Conservation (phyloP, 2,329 filamentous ascomycete genomes). For the Aureobasidium leucospermi region DNA sequence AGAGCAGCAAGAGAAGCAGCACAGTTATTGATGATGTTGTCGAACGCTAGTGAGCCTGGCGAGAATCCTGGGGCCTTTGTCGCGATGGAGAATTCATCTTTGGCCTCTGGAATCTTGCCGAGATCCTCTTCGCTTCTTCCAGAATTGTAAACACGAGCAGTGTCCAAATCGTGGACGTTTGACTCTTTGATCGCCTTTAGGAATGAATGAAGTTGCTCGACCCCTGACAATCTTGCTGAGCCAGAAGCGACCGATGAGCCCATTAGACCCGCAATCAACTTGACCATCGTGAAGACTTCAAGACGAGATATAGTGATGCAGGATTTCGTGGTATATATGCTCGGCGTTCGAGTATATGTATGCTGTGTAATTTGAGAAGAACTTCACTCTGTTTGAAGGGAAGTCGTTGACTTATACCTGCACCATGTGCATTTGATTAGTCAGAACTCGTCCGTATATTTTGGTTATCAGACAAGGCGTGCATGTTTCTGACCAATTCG, state of each 20-base stretch:
- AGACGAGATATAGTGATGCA: no score
- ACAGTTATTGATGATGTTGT: constrained; percentile 22
- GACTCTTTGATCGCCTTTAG: constrained; percentile 26
- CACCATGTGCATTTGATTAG: no score
- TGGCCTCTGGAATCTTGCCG: constrained; percentile 23
- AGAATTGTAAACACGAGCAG: constrained; percentile 32
- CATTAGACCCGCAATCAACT: constrained; percentile 25
- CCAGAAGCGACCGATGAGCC: constrained; percentile 21
- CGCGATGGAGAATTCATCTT: constrained; percentile 20
- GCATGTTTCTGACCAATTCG: no score
- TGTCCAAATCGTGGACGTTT: constrained; percentile 31
- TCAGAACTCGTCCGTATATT: no score
- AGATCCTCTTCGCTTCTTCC: constrained; percentile 37
- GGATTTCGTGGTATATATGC: no score
- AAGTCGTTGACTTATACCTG: no score
- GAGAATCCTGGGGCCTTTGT: constrained; percentile 27
- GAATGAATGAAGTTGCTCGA: constrained; percentile 22
- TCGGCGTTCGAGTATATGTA: no score
- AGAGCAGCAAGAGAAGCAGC: constrained; percentile 22
- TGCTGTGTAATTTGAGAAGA: no score
- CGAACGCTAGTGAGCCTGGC: constrained; percentile 19
- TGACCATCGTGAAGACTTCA: constrained; percentile 19
- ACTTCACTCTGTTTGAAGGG: no score
- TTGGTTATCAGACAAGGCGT: no score
- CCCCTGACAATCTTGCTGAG: constrained; percentile 18